Base-by-base conservation (phyloP, 2,329 filamentous ascomycete genomes). In the Tolypocladium ophioglossoides region DNA sequence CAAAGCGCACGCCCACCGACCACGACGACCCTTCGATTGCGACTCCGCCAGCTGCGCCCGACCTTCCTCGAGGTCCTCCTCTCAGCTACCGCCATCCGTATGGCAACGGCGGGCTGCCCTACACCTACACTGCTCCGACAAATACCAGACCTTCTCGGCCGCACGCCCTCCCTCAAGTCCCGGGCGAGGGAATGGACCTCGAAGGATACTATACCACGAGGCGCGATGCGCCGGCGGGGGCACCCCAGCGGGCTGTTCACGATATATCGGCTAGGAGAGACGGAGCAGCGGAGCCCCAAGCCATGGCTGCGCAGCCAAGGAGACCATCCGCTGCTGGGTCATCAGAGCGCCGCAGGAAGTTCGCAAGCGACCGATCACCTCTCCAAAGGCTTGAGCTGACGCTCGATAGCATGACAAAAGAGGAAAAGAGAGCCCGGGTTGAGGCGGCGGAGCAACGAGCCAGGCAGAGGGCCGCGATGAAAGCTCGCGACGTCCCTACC, bases 301-400 rank as follows among this genome's bases (percentile, higher is more conserved):
- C 63, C 50, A 50, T 59, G 20, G 56, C 56, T 41, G 52, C 62
- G 41, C 68, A 70, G 53, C 62, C 65, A 2, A 72, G 68, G 62
- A 73, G 68, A 63, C 65, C 68, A 22, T 72, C 75, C 6, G 55
- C 66, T 44, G 69, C 61, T 51, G 69, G 66, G 58, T 71, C 68
- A 52, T 66, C 69, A 52, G 72, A 74, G 60, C 73, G 76, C 59
- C 72, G 75, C 54, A 80, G 74, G 75, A 75, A 78, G 73, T 84
- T 88, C 71, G 88, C 92, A 64, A 79, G 86, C 55, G 87, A 95
- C 67, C 84, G 88, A 63, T 97, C 92, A 58, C 94, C 95, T 52
- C 78, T 99, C 52, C 92, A 99, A 70, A 94, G 86, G 74, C 81
- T 99, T 61, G 92, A 99, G 74, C 83, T 89, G 65, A 94, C 89